Evolutionary conservation across 1,139 yeast genomes (phyloP), one percentile per base, ranked within the genome.

Genomic region (Magnusiomyces paraingens): DNA sequence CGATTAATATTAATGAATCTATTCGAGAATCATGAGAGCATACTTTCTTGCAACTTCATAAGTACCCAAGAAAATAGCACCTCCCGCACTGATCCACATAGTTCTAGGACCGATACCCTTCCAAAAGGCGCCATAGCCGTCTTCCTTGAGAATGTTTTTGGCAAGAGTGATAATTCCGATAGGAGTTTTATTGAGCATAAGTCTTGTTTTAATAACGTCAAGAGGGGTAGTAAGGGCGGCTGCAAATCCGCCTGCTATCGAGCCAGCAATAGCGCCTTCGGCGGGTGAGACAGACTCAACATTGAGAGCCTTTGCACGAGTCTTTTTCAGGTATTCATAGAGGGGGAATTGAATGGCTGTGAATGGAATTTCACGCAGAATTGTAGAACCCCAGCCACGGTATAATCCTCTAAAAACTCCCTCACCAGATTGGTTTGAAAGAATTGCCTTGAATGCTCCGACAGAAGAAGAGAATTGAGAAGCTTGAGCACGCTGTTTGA

Each of bases 51-150:
- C 91, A 22, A 84, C 71, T 69, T 93, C 99, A 66, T 93, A 93
- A 56, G 89, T 88, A 2, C 99, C 99, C 55, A 93, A 75, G 72
- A 94, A 93, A 40, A 94, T 89, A 35, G 98, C 96, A 18, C 99
- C 99, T 17, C 99, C 99, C 2, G 95, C 94, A 72, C 95, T 84
- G 57, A 93, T 93, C 99, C 99, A 93, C 81, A 87, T 78, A 0
- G 97, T 90, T 67, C 99, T 77, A 1, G 99, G 98, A 0, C 95
- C 97, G 43, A 91, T 78, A 3, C 99, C 99, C 52, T 79, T 80
- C 66, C 82, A 79, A 60, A 93, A 88, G 0, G 86, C 90, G 8
- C 66, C 60, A 50, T 73, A 69, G 0, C 95, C 95, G 64, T 87
- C 95, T 52, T 84, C 88, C 38, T 66, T 67, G 17, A 78, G 67